Conservation (phyloP, 345 rosid species). For the Clarkia xantiana region DNA sequence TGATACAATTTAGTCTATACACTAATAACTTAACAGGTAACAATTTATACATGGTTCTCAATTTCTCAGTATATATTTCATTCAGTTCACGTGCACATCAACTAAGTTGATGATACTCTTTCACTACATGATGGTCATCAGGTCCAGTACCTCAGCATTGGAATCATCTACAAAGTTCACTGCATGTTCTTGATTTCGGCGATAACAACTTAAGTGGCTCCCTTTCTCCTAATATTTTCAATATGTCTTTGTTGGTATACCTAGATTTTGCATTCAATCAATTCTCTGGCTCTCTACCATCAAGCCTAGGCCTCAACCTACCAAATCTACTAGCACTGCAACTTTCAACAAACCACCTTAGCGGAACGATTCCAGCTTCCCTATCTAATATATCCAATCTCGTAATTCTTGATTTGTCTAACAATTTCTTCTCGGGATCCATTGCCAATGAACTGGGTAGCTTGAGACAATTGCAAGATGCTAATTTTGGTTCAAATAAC, state of each 20-base stretch:
- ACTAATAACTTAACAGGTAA: not conserved
- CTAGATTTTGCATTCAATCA: not conserved
- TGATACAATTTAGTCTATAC: not conserved
- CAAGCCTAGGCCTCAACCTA: not conserved
- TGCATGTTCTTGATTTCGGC: not conserved
- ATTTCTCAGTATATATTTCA: too few relatives aligned
- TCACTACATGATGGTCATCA: too few relatives aligned
- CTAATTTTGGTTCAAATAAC: not conserved
- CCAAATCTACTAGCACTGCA: not conserved
- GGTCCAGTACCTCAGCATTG: slow-evolving; percentile 2
- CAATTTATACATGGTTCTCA: too few relatives aligned
- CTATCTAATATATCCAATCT: not conserved
- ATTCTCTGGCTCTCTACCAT: slow-evolving; percentile 1
- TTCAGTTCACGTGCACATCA: too few relatives aligned
- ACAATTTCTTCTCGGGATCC: not conserved
- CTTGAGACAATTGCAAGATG: not conserved
- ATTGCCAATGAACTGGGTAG: slow-evolving; percentile 1
- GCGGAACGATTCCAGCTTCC: not conserved
- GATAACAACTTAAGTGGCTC: not conserved
- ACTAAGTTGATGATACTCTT: too few relatives aligned
- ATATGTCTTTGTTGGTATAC: not conserved
- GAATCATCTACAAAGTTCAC: not conserved
- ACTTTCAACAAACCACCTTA: not conserved
- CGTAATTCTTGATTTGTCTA: not conserved
- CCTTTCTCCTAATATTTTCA: not conserved